Conservation (phyloP, 1,139 yeast species). For the Saccharomyces hybrid region DNA sequence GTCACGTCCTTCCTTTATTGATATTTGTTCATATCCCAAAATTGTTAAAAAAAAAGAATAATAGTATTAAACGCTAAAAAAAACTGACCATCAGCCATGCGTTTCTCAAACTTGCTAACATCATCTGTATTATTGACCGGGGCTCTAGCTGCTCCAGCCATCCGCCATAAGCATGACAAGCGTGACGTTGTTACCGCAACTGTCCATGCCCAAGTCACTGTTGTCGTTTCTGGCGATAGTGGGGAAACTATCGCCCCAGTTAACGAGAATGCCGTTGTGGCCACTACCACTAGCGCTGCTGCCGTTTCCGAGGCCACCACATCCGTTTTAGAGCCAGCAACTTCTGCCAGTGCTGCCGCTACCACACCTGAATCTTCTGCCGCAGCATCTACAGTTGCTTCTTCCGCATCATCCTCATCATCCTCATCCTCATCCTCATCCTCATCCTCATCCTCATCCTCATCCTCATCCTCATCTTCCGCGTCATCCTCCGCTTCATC, state of each 20-base stretch:
- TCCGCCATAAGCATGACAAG: slow-evolving; percentile 41
- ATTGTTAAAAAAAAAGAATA: too few relatives aligned
- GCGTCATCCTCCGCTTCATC: slow-evolving; percentile 40
- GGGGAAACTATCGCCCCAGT: slow-evolving; percentile 14
- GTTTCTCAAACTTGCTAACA: slow-evolving; percentile 30
- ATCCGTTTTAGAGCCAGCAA: slow-evolving; percentile 11
- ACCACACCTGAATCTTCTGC: slow-evolving; percentile 27
- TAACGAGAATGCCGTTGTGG: slow-evolving; percentile 1
- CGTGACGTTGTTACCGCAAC: slow-evolving; percentile 39
- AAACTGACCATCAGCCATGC: slow-evolving; percentile 15
- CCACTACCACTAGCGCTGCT: slow-evolving; percentile 10
- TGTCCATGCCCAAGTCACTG: slow-evolving; percentile 35
- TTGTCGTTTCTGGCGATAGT: slow-evolving; percentile 14
- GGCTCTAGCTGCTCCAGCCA: slow-evolving; percentile 33
- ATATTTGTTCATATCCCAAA: too few relatives aligned
- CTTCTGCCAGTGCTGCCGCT: slow-evolving; percentile 29
- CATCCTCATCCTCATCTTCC: slow-evolving; percentile 32
- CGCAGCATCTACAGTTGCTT: slow-evolving; percentile 45
- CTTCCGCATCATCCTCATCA: slow-evolving; percentile 40
- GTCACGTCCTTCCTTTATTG: not conserved
- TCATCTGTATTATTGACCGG: slow-evolving; percentile 32
- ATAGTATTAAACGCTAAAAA: too few relatives aligned
- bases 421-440: slow-evolving; percentile 29
- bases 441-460: slow-evolving; percentile 26
- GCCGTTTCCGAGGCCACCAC: slow-evolving; percentile 6